Evolutionary conservation across 2,329 filamentous ascomycete genomes (phyloP).

Genomic region (Pseudopithomyces maydicus): DNA sequence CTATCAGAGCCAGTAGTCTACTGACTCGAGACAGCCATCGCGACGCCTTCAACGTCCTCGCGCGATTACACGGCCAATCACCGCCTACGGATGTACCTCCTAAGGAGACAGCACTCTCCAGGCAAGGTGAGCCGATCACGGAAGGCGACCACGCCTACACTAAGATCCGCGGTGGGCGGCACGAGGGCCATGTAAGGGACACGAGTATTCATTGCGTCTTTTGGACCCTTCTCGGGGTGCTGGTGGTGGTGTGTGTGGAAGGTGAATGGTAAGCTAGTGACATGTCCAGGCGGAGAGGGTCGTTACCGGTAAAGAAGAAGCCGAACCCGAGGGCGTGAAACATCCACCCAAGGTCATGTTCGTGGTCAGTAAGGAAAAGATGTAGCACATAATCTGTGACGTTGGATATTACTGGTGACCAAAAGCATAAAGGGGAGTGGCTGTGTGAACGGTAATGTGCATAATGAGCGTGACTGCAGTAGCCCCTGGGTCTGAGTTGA

Average conservation of each 20-base stretch:
- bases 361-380: slow-evolving; percentile 47
- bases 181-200: slow-evolving; percentile 40
- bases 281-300: slow-evolving; percentile 43
- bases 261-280: neutral
- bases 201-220: neutral
- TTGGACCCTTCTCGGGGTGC: neutral
- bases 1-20: too few relatives aligned
- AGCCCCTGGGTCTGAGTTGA: too few relatives aligned
- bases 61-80: too few relatives aligned
- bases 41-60: too few relatives aligned
- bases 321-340: slow-evolving; percentile 45
- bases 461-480: neutral
- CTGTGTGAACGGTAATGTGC: neutral
- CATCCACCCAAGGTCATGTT: slow-evolving; percentile 51
- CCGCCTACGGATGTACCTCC: neutral
- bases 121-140: slow-evolving; percentile 45
- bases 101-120: slow-evolving; percentile 32
- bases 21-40: too few relatives aligned
- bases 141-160: slow-evolving; percentile 50
- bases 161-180: slow-evolving; percentile 46
- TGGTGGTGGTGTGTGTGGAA: neutral
- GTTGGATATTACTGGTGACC: slow-evolving; percentile 23
- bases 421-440: neutral
- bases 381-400: slow-evolving; percentile 49
- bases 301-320: slow-evolving; percentile 43